Evolutionary conservation across 495 filamentous ascomycete genomes (phyloP).

Genomic region (Trichoderma virens): DNA sequence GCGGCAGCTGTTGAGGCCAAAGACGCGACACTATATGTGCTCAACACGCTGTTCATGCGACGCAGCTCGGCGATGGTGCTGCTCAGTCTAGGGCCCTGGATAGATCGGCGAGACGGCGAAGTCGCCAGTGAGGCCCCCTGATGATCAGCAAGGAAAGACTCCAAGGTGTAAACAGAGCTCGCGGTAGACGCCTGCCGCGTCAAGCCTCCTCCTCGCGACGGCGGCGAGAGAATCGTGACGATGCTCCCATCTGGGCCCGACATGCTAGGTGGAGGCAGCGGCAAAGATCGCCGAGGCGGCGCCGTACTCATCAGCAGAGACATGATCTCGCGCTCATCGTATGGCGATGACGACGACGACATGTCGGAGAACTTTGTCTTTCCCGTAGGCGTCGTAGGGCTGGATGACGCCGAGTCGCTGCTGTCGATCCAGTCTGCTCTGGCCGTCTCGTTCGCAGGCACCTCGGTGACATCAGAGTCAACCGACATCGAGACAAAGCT

Average conservation of each 20-base stretch:
- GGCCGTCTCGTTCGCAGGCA: not conserved
- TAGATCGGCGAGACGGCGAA: not conserved
- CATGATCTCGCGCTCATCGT: constrained; percentile 6
- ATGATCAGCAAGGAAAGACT: not conserved
- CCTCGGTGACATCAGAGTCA: constrained; percentile 1
- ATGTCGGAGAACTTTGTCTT: not conserved
- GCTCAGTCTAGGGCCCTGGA: not conserved
- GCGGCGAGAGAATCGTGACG: not conserved
- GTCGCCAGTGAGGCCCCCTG: not conserved
- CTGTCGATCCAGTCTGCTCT: not conserved
- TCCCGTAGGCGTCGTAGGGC: not conserved
- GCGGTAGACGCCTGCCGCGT: not conserved
- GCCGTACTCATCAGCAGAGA: constrained; percentile 2
- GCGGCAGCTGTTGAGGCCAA: not conserved
- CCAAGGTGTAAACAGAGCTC: not conserved
- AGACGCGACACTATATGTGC: constrained; percentile 18
- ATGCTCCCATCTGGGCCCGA: not conserved
- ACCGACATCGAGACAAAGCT: constrained; percentile 4
- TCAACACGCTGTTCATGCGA: constrained; percentile 29
- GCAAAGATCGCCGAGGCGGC: not conserved
- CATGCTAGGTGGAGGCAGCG: not conserved
- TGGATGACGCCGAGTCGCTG: not conserved
- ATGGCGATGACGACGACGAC: constrained; percentile 2
- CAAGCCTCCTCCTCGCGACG: not conserved
- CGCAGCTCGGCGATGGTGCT: constrained; percentile 24